These are phyloP conservation scores for Salix caprea DNA, from an alignment of 345 rosid species.

Conservation along the genomic window DNA sequence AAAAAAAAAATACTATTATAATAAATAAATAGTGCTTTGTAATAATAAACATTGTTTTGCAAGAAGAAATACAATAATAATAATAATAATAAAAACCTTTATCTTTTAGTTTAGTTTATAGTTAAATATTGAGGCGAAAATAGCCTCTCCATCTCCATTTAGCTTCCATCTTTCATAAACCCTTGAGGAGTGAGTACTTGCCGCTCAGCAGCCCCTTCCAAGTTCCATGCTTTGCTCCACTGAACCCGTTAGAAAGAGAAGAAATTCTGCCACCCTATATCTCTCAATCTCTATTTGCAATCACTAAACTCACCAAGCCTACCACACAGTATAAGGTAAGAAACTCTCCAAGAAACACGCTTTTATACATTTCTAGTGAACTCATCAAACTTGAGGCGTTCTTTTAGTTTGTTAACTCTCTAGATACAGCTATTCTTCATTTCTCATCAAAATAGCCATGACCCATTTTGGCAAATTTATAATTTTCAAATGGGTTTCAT, in stretches of 20 bases:
- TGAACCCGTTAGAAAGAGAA: background rate
- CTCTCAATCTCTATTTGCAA: background rate
- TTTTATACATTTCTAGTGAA: no score
- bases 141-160: no score
- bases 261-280: background rate
- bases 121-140: no score
- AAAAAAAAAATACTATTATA: no score
- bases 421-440: background rate
- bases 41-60: no score
- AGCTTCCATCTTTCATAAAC: no score
- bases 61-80: no score
- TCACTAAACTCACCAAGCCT: background rate
- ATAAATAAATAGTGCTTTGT: no score
- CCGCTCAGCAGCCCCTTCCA: background rate
- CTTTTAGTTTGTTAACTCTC: background rate
- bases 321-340: background rate
- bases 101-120: no score
- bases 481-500: constrained; percentile 46
- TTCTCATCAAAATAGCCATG: constrained; percentile 25
- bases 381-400: no score
- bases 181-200: no score
- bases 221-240: background rate
- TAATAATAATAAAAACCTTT: no score
- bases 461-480: constrained; percentile 32
- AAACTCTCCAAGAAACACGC: background rate